Conservation (phyloP, 371 early-diverging fungal genomes). For the Rhizomucor miehei region DNA sequence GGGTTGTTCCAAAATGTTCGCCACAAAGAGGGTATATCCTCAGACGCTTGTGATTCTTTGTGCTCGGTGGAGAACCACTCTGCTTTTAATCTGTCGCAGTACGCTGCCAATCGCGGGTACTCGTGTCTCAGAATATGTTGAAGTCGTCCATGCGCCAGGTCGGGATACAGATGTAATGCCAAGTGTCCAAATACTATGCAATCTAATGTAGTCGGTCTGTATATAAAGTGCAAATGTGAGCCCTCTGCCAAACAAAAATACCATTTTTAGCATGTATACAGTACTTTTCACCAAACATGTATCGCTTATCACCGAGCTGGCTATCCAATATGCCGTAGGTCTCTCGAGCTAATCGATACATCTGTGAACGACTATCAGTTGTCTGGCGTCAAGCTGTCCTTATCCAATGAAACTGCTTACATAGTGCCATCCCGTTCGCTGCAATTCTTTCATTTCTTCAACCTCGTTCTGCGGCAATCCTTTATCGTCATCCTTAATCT, state of each 20-base stretch:
- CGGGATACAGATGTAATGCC: constrained; percentile 60
- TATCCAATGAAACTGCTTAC: constrained; percentile 16
- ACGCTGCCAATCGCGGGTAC: constrained; percentile 57
- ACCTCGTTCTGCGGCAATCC: constrained; percentile 41
- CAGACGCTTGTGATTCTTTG: constrained; percentile 21
- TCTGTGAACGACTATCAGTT: constrained; percentile 23
- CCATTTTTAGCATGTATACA: constrained; percentile 4
- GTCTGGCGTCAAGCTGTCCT: neutral
- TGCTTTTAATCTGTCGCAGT: constrained; percentile 54
- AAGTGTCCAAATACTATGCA: constrained; percentile 70
- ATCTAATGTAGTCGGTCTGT: constrained; percentile 62
- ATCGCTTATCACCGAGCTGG: constrained; percentile 59
- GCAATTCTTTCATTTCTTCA: constrained; percentile 47
- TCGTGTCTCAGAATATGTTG: constrained; percentile 52
- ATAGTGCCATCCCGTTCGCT: constrained; percentile 46
- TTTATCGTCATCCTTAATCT: constrained; percentile 35
- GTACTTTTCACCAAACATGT: constrained; percentile 66
- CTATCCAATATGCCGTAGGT: constrained; percentile 54
- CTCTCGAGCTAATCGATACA: constrained; percentile 54
- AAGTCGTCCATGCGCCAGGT: constrained; percentile 62
- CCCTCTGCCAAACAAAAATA: neutral
- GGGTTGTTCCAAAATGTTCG: constrained; percentile 46
- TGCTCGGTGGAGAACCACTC: constrained; percentile 16
- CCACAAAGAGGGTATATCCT: constrained; percentile 56
- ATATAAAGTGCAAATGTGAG: too few relatives aligned